phyloP scores from a whole-genome alignment of 306 rosid genomes.

The Crotalaria pallida region DNA sequence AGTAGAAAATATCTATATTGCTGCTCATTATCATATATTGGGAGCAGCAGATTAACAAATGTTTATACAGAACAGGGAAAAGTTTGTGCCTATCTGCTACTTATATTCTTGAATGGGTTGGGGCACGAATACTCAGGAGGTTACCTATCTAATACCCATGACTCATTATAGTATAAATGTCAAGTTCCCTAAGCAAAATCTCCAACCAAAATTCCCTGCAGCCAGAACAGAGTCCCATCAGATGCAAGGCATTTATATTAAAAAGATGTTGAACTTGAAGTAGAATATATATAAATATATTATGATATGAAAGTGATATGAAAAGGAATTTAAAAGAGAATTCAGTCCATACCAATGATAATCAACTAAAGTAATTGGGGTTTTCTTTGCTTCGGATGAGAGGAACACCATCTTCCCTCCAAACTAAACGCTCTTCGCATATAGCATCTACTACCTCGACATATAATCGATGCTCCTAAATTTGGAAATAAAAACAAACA shows the following conservation, averaged over 20 bases:
- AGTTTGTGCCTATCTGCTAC: not conserved
- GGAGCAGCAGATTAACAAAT: constrained; percentile 1
- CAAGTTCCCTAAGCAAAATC: not conserved
- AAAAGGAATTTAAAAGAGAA: not conserved
- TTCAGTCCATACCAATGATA: constrained; percentile 9
- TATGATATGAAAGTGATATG: not conserved
- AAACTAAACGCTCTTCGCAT: constrained; percentile 72
- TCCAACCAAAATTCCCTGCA: constrained; percentile 11
- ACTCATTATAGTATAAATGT: not conserved
- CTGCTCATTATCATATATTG: not conserved
- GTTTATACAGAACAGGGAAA: not conserved
- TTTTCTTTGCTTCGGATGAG: constrained; percentile 73
- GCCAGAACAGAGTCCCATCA: not conserved
- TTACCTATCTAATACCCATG: not conserved
- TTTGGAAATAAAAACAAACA: constrained; percentile 1
- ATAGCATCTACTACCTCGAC: constrained; percentile 69
- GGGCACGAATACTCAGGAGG: not conserved
- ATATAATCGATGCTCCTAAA: constrained; percentile 69
- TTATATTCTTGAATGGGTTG: not conserved
- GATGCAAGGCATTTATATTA: not conserved
- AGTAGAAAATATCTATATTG: not conserved
- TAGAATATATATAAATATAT: not conserved
- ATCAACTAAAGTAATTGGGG: constrained; percentile 43
- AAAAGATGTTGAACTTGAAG: not conserved
- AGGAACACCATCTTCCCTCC: constrained; percentile 94